A percentile compares a stretch with the other conserved stretches of the same genome.
phyloP scores from a whole-genome alignment of 129 eudicot species.

The Rutidosis leptorrhynchoides region DNA sequence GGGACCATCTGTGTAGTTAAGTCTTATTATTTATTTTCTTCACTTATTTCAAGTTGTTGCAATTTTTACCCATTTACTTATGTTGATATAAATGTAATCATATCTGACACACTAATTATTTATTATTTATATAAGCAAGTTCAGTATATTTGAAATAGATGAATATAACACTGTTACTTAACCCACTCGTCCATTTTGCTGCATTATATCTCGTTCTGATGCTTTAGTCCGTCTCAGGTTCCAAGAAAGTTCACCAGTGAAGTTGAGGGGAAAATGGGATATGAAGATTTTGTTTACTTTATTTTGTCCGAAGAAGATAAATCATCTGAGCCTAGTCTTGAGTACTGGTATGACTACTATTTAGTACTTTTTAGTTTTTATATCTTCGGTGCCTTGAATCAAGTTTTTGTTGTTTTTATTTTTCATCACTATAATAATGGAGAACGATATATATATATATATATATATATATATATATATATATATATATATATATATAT shows the following conservation, averaged over 20 bases:
- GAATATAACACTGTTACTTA: not conserved
- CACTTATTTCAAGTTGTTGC: slow-evolving; percentile 11
- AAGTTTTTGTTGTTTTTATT: not conserved
- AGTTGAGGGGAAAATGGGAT: slow-evolving; percentile 76
- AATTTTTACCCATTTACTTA: not conserved
- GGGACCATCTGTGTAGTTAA: too few species aligned
- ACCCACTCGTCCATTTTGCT: not conserved
- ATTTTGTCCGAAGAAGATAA: slow-evolving; percentile 70
- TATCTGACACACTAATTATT: not conserved
- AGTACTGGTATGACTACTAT: slow-evolving; percentile 49
- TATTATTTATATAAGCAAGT: not conserved
- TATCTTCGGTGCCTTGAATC: not conserved
- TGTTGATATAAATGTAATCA: not conserved
- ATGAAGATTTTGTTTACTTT: slow-evolving; percentile 75
- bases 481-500: too few species aligned
- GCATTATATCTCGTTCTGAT: not conserved
- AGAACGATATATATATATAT: not conserved
- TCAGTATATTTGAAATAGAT: not conserved
- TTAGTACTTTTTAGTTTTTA: not conserved
- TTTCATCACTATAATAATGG: not conserved
- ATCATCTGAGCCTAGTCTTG: slow-evolving; percentile 78
- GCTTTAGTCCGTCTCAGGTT: slow-evolving; percentile 36
- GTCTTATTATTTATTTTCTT: not conserved
- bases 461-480: too few species aligned
- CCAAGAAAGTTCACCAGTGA: slow-evolving; percentile 63